These are phyloP conservation scores for Oryza meridionalis DNA, from an alignment of 176 grass and related monocot species.

Conservation along the genomic window DNA sequence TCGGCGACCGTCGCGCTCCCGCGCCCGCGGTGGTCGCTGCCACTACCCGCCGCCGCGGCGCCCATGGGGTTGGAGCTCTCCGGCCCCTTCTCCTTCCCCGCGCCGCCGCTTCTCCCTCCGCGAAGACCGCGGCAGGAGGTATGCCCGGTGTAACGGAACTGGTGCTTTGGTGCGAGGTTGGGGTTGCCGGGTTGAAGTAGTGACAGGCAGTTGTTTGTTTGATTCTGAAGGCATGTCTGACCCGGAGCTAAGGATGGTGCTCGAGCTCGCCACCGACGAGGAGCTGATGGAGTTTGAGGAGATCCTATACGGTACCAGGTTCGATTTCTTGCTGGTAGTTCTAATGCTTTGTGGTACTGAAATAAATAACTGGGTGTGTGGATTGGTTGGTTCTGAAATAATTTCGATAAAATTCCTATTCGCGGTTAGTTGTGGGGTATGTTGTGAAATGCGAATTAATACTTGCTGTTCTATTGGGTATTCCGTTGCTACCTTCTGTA, in stretches of 20 bases:
- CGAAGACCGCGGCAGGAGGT: slow-evolving; percentile 33
- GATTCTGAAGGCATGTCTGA: slow-evolving; percentile 63
- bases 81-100: not conserved
- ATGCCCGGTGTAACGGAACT: not conserved
- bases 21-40: not conserved
- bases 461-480: slow-evolving; percentile 16
- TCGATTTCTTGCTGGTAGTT: slow-evolving; percentile 22
- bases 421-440: not conserved
- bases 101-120: not conserved
- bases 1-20: not conserved
- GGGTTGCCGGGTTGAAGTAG: not conserved
- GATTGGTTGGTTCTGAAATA: not conserved
- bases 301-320: slow-evolving; percentile 93
- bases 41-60: not conserved
- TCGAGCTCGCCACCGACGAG: slow-evolving; percentile 77
- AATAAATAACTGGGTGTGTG: not conserved
- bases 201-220: not conserved
- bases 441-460: not conserved
- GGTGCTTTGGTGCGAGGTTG: slow-evolving; percentile 4
- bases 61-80: not conserved
- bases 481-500: not conserved
- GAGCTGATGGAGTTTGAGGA: slow-evolving; percentile 83
- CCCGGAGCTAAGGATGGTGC: slow-evolving; percentile 82
- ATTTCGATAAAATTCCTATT: not conserved
- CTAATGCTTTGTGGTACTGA: not conserved